phyloP scores from a whole-genome alignment of 495 filamentous ascomycete genomes.

The Pyronema domesticum region DNA sequence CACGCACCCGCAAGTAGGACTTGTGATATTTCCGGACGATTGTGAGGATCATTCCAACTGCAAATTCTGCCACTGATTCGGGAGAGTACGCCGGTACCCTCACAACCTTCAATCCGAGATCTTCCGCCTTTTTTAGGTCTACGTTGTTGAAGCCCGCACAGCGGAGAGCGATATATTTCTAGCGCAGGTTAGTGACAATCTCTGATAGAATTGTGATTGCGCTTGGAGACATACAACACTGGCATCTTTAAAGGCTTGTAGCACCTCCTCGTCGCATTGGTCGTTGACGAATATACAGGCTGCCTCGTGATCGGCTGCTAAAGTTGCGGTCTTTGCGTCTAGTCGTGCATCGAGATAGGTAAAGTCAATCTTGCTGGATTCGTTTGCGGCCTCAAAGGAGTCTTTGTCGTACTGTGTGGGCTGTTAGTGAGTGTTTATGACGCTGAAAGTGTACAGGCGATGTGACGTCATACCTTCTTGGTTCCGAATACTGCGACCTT shows the following conservation, averaged over 20 bases:
- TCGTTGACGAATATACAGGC: slow-evolving; percentile 62
- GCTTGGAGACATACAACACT: slow-evolving; percentile 30
- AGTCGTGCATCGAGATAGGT: slow-evolving; percentile 18
- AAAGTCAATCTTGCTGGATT: slow-evolving; percentile 8
- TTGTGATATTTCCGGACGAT: slow-evolving; percentile 55
- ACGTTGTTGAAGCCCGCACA: slow-evolving; percentile 59
- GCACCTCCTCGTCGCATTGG: slow-evolving; percentile 33
- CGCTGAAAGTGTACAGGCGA: not conserved
- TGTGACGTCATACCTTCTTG: slow-evolving; percentile 16
- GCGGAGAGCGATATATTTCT: slow-evolving; percentile 33
- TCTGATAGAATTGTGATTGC: too few species aligned
- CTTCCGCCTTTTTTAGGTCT: slow-evolving; percentile 37
- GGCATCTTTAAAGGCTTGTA: slow-evolving; percentile 30
- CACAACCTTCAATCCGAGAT: slow-evolving; percentile 44
- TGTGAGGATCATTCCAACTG: slow-evolving; percentile 47
- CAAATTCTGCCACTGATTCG: slow-evolving; percentile 56
- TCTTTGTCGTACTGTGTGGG: slow-evolving; percentile 19
- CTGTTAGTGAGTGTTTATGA: not conserved
- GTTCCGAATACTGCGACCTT: slow-evolving; percentile 23
- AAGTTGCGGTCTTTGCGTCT: slow-evolving; percentile 32
- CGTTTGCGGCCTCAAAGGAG: slow-evolving; percentile 15
- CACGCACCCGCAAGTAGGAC: slow-evolving; percentile 52
- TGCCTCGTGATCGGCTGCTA: slow-evolving; percentile 37
- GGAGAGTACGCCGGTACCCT: slow-evolving; percentile 53
- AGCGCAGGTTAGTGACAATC: not conserved